Evolutionary conservation across 805 yeast genomes (phyloP).

Genomic region (Vanderwaltozyma polyspora): DNA sequence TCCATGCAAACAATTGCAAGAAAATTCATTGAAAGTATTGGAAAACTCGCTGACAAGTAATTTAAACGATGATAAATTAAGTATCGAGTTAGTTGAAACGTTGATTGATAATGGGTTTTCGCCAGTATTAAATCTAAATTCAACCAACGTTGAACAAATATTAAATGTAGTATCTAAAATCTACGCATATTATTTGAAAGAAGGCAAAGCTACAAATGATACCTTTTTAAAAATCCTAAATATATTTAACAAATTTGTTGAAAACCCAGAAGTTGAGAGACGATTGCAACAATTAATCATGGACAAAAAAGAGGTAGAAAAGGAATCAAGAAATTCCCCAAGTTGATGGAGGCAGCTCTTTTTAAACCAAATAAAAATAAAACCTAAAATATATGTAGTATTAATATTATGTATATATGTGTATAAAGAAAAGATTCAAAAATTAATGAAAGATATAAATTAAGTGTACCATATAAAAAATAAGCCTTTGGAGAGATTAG

Average conservation of each 20-base stretch:
- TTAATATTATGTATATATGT: too few species aligned
- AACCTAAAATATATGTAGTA: background rate
- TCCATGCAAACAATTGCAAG: conserved; percentile 67
- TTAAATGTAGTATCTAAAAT: conserved; percentile 57
- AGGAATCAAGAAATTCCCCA: background rate
- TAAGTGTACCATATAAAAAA: too few species aligned
- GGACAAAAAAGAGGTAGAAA: conserved; percentile 27
- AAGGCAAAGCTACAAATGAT: conserved; percentile 28
- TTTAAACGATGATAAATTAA: conserved; percentile 9
- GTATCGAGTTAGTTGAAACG: conserved; percentile 23
- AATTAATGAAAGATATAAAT: too few species aligned
- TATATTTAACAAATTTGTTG: conserved; percentile 30
- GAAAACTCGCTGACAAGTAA: conserved; percentile 34
- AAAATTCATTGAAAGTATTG: conserved; percentile 49
- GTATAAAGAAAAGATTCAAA: too few species aligned
- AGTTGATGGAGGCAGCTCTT: too few species aligned
- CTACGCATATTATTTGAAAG: conserved; percentile 38
- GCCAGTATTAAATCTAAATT: conserved; percentile 31
- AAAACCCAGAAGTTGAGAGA: conserved; percentile 29
- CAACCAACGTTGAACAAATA: conserved; percentile 32
- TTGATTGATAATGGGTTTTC: conserved; percentile 63
- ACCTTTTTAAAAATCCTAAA: conserved; percentile 30
- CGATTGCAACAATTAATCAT: conserved; percentile 30
- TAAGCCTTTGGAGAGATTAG: too few species aligned
- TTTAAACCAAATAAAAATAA: too few species aligned